phyloP scores from a whole-genome alignment of 805 yeast genomes.

The Saccharomycopsis lassenensis region DNA sequence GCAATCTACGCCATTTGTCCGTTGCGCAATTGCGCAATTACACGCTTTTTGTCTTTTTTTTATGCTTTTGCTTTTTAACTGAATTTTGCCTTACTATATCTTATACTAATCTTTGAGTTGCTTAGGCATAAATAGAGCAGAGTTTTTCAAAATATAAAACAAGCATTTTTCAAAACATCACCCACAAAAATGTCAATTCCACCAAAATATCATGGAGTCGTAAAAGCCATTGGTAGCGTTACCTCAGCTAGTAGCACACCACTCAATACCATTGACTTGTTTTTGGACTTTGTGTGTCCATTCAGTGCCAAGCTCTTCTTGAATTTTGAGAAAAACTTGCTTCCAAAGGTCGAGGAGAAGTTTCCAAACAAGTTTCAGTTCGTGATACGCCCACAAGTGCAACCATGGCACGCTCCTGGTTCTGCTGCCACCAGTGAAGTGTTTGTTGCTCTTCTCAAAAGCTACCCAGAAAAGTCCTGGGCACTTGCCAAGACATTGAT shows the following conservation, averaged over 20 bases:
- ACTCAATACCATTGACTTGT: constrained; percentile 41
- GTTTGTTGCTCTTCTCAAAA: constrained; percentile 53
- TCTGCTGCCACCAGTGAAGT: constrained; percentile 62
- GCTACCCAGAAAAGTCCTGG: constrained; percentile 46
- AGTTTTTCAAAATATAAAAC: no score
- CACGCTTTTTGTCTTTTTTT: no score
- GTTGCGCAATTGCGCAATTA: no score
- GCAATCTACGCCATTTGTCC: no score
- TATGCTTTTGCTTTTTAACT: no score
- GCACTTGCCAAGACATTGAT: constrained; percentile 46
- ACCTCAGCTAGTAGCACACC: constrained; percentile 1
- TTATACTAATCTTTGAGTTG: no score
- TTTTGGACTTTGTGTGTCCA: constrained; percentile 70
- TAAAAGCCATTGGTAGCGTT: constrained; percentile 4
- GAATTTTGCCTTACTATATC: no score
- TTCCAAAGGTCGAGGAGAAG: constrained; percentile 38
- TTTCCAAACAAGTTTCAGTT: constrained; percentile 44
- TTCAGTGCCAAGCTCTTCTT: constrained; percentile 55
- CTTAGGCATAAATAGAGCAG: no score
- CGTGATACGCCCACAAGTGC: constrained; percentile 63
- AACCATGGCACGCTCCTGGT: constrained; percentile 77
- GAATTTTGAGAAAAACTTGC: constrained; percentile 40
- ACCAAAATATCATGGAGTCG: constrained; percentile 13
- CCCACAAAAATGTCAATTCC: constrained; percentile 18
- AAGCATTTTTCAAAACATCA: no score